These are phyloP conservation scores for Hygrophoropsis aurantiaca DNA, from an alignment of 768 basidiomycete genomes.

Conservation along the genomic window DNA sequence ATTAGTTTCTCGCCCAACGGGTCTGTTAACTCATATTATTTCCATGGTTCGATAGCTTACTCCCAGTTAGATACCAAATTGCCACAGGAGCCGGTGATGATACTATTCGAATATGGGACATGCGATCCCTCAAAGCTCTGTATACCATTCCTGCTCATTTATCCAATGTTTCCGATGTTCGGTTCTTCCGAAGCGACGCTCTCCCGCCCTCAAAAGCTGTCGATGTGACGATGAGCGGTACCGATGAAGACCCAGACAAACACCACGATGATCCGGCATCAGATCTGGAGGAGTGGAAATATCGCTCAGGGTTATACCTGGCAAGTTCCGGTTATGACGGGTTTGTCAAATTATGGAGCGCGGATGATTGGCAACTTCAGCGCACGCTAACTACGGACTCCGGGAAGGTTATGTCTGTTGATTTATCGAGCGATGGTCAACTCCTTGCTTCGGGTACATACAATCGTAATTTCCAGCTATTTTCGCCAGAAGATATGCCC, in stretches of 20 bases:
- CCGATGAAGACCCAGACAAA: conserved; percentile 29
- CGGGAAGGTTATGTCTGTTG: conserved; percentile 99
- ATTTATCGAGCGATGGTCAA: conserved; percentile 80
- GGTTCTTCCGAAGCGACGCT: conserved; percentile 82
- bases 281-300: conserved; percentile 63
- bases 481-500: conserved; percentile 69
- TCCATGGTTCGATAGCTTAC: background rate
- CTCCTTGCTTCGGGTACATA: conserved; percentile 89
- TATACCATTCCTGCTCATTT: conserved; percentile 97
- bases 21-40: conserved; percentile 49
- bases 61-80: conserved; percentile 78
- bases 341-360: conserved; percentile 93
- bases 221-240: conserved; percentile 52
- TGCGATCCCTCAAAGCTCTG: conserved; percentile 87
- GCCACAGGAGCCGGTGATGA: conserved; percentile 97
- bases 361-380: conserved; percentile 96
- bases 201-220: conserved; percentile 40
- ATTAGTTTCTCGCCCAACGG: conserved; percentile 96
- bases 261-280: conserved; percentile 22
- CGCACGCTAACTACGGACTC: conserved; percentile 88
- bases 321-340: conserved; percentile 95
- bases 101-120: conserved; percentile 98
- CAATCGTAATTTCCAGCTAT: conserved; percentile 93
- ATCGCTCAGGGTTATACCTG: conserved; percentile 88
- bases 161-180: conserved; percentile 92